Evolutionary conservation across 805 yeast genomes (phyloP).

Genomic region (Ogataea polymorpha): DNA sequence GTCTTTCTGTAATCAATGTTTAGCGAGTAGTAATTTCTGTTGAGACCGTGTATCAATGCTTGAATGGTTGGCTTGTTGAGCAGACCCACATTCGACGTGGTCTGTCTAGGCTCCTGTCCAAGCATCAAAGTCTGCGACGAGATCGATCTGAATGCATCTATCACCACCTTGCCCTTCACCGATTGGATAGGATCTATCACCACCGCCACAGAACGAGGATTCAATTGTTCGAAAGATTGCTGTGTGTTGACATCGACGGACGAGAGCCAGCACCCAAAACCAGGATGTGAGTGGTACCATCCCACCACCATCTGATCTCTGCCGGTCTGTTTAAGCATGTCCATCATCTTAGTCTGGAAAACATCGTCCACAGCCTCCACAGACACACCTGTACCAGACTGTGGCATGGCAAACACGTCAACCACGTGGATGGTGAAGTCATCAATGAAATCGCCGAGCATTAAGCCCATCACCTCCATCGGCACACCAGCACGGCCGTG

Average conservation of each 20-base stretch:
- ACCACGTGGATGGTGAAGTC: constrained; percentile 96
- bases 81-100: constrained; percentile 93
- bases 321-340: constrained; percentile 98
- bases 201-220: constrained; percentile 95
- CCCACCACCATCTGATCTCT: constrained; percentile 99
- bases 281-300: constrained; percentile 99
- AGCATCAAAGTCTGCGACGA: constrained; percentile 84
- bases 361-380: constrained; percentile 99
- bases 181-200: constrained; percentile 98
- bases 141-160: constrained; percentile 95
- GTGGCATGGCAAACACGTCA: constrained; percentile 99
- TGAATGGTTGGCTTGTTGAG: constrained; percentile 95
- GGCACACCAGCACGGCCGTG: constrained; percentile 92
- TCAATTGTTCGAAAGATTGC: constrained; percentile 94
- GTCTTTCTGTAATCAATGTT: constrained; percentile 95
- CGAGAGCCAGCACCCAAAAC: constrained; percentile 99
- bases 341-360: constrained; percentile 99
- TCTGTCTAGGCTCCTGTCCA: constrained; percentile 97
- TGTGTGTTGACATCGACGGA: constrained; percentile 97
- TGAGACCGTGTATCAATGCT: constrained; percentile 93
- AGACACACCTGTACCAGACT: constrained; percentile 92
- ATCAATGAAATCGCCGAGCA: constrained; percentile 97
- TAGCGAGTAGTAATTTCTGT: constrained; percentile 93
- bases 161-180: constrained; percentile 97
- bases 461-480: constrained; percentile 90